Evolutionary conservation across 1,284 basidiomycete genomes (phyloP).

Genomic region (Ustilago curta): DNA sequence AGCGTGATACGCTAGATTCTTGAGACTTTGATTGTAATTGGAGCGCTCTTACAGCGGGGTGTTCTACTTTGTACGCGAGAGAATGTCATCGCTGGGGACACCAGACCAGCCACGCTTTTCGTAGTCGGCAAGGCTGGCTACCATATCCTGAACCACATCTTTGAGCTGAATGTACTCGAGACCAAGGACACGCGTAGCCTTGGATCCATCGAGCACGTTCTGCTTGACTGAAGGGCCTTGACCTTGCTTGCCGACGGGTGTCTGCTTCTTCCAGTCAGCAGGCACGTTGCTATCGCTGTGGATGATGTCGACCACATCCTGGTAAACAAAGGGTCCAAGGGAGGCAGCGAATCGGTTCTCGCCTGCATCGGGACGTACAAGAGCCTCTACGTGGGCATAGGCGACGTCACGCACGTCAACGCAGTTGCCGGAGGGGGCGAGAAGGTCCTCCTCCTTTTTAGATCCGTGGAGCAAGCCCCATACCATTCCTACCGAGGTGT

Average conservation of each 20-base stretch:
- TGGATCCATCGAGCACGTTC: constrained; percentile 66
- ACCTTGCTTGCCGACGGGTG: constrained; percentile 56
- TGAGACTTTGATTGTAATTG: too few species aligned
- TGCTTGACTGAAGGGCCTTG: constrained; percentile 47
- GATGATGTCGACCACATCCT: constrained; percentile 56
- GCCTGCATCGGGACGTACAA: constrained; percentile 74
- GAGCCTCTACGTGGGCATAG: constrained; percentile 74
- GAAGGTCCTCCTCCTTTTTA: constrained; percentile 66
- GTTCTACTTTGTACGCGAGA: constrained; percentile 34
- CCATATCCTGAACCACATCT: constrained; percentile 65
- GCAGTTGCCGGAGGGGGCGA: constrained; percentile 70
- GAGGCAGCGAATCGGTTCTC: constrained; percentile 73
- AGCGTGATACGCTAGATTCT: too few species aligned
- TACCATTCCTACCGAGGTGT: constrained; percentile 72
- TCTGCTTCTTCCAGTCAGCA: constrained; percentile 52
- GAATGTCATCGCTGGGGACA: constrained; percentile 34
- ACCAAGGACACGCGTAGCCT: constrained; percentile 72
- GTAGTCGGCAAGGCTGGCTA: constrained; percentile 51
- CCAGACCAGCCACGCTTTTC: constrained; percentile 59
- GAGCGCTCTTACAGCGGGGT: too few species aligned
- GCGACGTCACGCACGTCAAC: constrained; percentile 78
- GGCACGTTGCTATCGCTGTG: constrained; percentile 54
- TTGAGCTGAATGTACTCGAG: constrained; percentile 72
- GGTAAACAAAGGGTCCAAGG: constrained; percentile 44
- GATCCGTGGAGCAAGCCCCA: constrained; percentile 70